Conservation (phyloP, 257 asterid species). For the Jacaranda mimosifolia region DNA sequence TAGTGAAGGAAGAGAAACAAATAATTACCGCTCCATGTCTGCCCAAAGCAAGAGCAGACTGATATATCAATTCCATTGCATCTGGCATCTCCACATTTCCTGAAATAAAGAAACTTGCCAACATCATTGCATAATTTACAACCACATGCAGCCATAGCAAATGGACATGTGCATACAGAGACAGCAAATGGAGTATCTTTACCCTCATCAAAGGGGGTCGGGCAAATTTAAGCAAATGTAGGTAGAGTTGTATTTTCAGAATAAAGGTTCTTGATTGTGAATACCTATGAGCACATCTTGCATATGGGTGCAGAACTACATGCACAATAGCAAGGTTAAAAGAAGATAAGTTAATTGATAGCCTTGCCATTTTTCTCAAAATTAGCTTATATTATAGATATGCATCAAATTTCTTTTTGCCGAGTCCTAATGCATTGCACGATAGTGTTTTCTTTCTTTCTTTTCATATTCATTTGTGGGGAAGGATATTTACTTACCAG, state of each 20-base stretch:
- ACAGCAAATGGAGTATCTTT: constrained; percentile 23
- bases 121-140: constrained; percentile 10
- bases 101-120: constrained; percentile 44
- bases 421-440: too few relatives aligned
- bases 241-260: not conserved
- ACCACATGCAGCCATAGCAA: constrained; percentile 10
- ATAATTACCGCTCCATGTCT: constrained; percentile 83
- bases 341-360: not conserved
- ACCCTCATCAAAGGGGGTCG: not conserved
- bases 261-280: constrained; percentile 10
- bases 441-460: not conserved
- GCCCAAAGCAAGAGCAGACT: constrained; percentile 80
- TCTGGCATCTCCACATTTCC: constrained; percentile 88
- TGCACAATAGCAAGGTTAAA: not conserved
- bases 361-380: not conserved
- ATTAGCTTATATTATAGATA: not conserved
- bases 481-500: constrained; percentile 54
- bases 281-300: not conserved
- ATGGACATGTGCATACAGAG: not conserved
- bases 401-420: too few relatives aligned
- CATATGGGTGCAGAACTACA: not conserved
- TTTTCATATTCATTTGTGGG: not conserved
- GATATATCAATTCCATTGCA: constrained; percentile 89
- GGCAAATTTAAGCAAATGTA: not conserved
- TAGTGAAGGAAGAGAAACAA: constrained; percentile 29